Evolutionary conservation across 2,329 filamentous ascomycete species (phyloP).

Genomic region (Geoglossum cookeanum): DNA sequence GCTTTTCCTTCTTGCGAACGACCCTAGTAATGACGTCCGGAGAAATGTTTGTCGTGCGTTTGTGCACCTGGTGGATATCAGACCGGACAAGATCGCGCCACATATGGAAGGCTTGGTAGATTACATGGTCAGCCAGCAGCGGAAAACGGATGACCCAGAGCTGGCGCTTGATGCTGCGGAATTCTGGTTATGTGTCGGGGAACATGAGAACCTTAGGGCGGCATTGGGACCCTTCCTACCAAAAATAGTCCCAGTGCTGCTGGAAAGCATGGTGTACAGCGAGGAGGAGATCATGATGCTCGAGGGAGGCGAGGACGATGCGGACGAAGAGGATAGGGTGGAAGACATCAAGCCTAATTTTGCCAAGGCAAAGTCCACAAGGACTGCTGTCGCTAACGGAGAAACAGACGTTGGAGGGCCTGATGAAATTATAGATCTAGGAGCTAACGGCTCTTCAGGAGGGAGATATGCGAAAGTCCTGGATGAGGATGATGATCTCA

Average conservation of each 20-base stretch:
- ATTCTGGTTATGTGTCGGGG: constrained; percentile 89
- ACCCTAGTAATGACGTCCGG: constrained; percentile 63
- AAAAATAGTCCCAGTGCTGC: constrained; percentile 74
- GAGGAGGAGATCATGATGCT: constrained; percentile 80
- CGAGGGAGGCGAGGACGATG: constrained; percentile 71
- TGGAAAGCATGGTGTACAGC: constrained; percentile 91
- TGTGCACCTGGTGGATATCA: constrained; percentile 75
- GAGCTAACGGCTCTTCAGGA: constrained; percentile 25
- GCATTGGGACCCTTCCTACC: constrained; percentile 57
- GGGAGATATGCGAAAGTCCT: constrained; percentile 23
- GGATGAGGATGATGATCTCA: constrained; percentile 51
- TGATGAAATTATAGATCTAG: constrained; percentile 22
- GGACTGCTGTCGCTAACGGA: constrained; percentile 29
- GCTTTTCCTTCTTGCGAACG: constrained; percentile 63
- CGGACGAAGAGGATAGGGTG: constrained; percentile 72
- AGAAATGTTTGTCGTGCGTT: constrained; percentile 88
- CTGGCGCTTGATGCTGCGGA: constrained; percentile 87
- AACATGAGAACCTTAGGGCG: constrained; percentile 63
- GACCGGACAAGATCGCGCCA: constrained; percentile 76
- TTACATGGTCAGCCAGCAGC: constrained; percentile 82
- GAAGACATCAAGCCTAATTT: constrained; percentile 90
- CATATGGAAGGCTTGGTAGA: constrained; percentile 77
- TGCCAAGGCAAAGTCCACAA: constrained; percentile 47
- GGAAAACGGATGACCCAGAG: constrained; percentile 62
- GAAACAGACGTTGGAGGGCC: constrained; percentile 6